Evolutionary conservation across 1,139 yeast species (phyloP), one percentile per base, ranked within the genome.

Genomic region (Taphrina betulina): DNA sequence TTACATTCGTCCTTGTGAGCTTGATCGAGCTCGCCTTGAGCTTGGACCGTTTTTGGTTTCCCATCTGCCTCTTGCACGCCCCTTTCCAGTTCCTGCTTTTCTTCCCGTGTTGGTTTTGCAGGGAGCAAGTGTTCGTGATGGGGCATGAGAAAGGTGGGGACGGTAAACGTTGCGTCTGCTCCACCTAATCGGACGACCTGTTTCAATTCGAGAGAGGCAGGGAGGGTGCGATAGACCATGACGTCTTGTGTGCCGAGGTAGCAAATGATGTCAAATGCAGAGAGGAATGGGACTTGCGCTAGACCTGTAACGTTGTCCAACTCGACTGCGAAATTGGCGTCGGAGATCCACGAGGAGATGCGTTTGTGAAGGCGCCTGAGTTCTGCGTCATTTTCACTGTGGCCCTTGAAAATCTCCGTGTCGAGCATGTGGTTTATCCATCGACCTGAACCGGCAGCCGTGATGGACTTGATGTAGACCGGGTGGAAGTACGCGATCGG

Each of bases 51-150:
- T 22, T 50, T 29, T 3, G 54, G 54, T 19, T 50, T 50, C 26
- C 40, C 37, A 5, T 50, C 54, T 5, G 54, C 54, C 8, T 50
- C 34, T 19, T 29, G 33, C 23, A 50, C 46, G 8, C 40, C 46
- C 26, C 33, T 22, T 10, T 14, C 17, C 31, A 50, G 20, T 2
- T 22, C 5, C 7, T 31, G 41, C 46, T 28, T 50, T 2, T 38
- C 54, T 8, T 38, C 26, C 22, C 26, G 20, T 22, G 46, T 31
- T 19, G 54, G 46, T 2, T n/a, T 16, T 7, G 54, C 34, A 5
- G 54, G 54, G 40, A 50, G 36, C 17, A 50, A 14, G 40, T 50
- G 54, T 24, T 50, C 54, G 37, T 50, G 54, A 23, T 50, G 54
- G n/a, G 46, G 54, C 23, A 50, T 38, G 20, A 50, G 46, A 40